These are phyloP conservation scores for Carpinus fangiana DNA, from an alignment of 306 rosid genomes.

Conservation along the genomic window DNA sequence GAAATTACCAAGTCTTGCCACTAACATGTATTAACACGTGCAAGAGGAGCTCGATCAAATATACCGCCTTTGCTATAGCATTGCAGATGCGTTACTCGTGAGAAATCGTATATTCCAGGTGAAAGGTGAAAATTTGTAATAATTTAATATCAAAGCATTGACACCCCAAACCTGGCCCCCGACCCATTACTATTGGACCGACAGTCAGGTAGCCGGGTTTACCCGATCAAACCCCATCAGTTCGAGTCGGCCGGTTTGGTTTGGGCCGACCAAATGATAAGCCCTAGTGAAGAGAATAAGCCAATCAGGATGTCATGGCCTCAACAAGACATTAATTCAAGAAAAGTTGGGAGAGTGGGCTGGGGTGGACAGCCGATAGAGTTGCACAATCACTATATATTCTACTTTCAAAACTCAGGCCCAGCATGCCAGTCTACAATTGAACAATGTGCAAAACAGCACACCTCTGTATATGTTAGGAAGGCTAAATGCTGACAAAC, in stretches of 20 bases:
- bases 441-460: conserved; percentile 4
- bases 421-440: background rate
- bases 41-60: background rate
- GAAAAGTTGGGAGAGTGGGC: background rate
- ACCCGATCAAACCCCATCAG: no score
- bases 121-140: no score
- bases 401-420: no score
- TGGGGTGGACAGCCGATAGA: background rate
- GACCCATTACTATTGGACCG: no score
- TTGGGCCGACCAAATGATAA: no score
- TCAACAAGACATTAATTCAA: no score
- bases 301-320: no score
- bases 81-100: background rate
- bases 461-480: background rate
- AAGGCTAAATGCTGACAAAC: background rate
- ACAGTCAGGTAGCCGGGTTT: no score
- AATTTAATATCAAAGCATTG: background rate
- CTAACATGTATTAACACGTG: background rate
- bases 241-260: no score
- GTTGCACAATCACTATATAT: background rate
- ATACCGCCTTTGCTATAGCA: no score
- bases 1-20: background rate
- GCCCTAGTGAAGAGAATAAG: no score
- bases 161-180: no score
- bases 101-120: background rate